phyloP scores from a whole-genome alignment of 257 asterid species.

The Solanum rostratum region DNA sequence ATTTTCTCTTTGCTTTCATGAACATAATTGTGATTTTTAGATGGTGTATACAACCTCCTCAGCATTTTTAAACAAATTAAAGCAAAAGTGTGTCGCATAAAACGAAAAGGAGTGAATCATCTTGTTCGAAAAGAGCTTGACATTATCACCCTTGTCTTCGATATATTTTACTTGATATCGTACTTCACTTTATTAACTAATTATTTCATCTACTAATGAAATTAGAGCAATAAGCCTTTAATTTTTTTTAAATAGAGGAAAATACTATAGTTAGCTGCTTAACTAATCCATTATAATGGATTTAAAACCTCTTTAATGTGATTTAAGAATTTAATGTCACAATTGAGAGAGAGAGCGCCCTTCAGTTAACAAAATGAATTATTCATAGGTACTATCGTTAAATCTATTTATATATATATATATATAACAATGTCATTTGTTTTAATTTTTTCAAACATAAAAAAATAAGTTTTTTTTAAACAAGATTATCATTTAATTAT shows the following conservation, averaged over 20 bases:
- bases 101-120: background rate
- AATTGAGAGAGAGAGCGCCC: background rate
- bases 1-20: background rate
- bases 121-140: background rate
- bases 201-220: background rate
- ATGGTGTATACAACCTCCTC: background rate
- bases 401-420: too few species aligned
- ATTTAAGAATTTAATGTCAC: slow-evolving; percentile 2
- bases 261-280: background rate
- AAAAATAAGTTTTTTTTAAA: too few species aligned
- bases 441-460: too few species aligned
- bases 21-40: background rate
- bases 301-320: slow-evolving; percentile 2
- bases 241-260: background rate
- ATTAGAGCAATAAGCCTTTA: background rate
- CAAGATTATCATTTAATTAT: background rate
- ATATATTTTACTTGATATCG: background rate
- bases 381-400: background rate
- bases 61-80: background rate
- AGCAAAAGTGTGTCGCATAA: background rate
- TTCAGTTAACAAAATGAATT: slow-evolving; percentile 10
- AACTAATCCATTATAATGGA: background rate
- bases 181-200: background rate
- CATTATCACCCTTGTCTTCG: background rate
- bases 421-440: too few species aligned